These are phyloP conservation scores for Papilionanthe hybrid DNA, from an alignment of 116 monocot species.

Conservation along the genomic window DNA sequence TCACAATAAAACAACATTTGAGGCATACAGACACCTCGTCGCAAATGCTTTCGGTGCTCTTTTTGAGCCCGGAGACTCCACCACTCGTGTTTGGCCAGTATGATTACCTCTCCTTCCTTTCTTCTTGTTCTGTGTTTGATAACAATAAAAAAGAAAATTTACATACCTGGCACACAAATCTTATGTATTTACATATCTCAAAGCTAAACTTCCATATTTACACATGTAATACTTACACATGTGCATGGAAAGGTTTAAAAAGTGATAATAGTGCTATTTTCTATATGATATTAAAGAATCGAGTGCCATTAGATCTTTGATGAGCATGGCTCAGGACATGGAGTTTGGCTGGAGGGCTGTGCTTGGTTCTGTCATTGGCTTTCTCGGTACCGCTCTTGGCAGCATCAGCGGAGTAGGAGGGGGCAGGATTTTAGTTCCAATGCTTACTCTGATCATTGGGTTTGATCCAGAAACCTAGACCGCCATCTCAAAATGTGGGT, in stretches of 20 bases:
- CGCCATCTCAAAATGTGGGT: conserved; percentile 53
- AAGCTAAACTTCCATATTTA: too few species aligned
- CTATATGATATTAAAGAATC: too few species aligned
- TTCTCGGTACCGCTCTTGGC: conserved; percentile 45
- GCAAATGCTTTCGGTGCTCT: conserved; percentile 11
- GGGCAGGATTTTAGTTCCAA: conserved; percentile 57
- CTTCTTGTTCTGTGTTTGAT: not conserved
- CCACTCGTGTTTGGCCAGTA: conserved; percentile 46
- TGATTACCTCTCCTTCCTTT: not conserved
- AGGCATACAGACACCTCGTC: conserved; percentile 1
- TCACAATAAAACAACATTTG: not conserved
- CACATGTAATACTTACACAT: too few species aligned
- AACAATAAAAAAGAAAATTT: too few species aligned
- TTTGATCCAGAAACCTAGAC: conserved; percentile 55
- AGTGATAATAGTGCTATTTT: too few species aligned
- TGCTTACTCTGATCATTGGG: conserved; percentile 52
- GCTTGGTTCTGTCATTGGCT: conserved; percentile 41
- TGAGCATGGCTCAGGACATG: conserved; percentile 25
- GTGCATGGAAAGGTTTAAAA: too few species aligned
- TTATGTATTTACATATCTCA: too few species aligned
- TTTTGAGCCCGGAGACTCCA: conserved; percentile 22
- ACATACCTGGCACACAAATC: too few species aligned
- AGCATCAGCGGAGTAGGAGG: conserved; percentile 62
- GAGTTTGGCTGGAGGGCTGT: conserved; percentile 51
- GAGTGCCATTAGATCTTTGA: not conserved